Evolutionary conservation across 768 basidiomycete genomes (phyloP).

Genomic region (Trametes cinnabarina): DNA sequence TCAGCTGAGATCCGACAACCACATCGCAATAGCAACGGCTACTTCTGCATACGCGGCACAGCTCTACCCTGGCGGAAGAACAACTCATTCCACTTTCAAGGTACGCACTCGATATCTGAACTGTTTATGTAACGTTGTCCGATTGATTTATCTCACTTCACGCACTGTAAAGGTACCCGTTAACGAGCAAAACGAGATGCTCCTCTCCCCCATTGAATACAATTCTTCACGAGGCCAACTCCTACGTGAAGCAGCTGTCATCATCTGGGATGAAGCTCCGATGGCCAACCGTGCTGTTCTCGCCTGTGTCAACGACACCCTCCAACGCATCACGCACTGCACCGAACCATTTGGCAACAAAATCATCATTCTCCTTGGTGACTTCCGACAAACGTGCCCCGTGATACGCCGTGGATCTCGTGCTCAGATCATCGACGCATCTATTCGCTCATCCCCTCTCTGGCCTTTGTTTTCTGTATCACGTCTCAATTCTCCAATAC

Average conservation of each 20-base stretch:
- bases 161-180: no score
- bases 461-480: no score
- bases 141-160: no score
- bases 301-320: constrained; percentile 32
- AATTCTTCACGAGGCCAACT: no score
- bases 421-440: neutral
- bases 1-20: constrained; percentile 20
- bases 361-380: constrained; percentile 32
- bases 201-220: no score
- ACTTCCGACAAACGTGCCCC: constrained; percentile 39
- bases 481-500: no score
- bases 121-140: neutral
- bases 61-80: constrained; percentile 34
- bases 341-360: constrained; percentile 35
- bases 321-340: constrained; percentile 20
- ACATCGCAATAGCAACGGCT: constrained; percentile 34
- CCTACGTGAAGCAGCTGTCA: no score
- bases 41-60: constrained; percentile 38
- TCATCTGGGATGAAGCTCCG: constrained; percentile 16
- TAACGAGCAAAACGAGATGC: no score
- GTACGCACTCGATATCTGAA: constrained; percentile 17
- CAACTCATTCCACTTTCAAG: constrained; percentile 36
- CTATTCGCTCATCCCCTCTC: no score
- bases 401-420: constrained; percentile 30
- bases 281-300: constrained; percentile 35